Evolutionary conservation across 2,329 filamentous ascomycete genomes (phyloP).

Genomic region (Reticulascus tulasneorum): DNA sequence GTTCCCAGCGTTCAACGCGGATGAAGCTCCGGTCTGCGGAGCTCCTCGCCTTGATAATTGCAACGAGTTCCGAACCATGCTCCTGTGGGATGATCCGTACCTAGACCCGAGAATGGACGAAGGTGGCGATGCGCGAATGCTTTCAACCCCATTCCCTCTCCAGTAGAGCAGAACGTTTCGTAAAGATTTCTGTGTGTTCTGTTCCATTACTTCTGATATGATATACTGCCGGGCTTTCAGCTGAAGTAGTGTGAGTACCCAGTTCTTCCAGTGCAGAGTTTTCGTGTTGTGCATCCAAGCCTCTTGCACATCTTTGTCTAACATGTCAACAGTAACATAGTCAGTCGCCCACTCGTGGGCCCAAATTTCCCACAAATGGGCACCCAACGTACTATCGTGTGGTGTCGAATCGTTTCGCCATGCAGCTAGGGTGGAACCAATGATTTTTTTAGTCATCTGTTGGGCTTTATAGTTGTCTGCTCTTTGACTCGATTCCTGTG

Average conservation of each 20-base stretch:
- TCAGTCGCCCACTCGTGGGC: too few relatives aligned
- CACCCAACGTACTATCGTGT: too few relatives aligned
- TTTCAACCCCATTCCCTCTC: constrained; percentile 6
- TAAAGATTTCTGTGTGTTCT: constrained; percentile 10
- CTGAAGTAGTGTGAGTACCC: constrained; percentile 13
- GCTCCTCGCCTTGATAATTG: constrained; percentile 7
- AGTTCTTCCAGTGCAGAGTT: constrained; percentile 12
- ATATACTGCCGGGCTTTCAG: constrained; percentile 13
- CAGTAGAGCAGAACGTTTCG: constrained; percentile 10
- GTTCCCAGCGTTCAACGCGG: constrained; percentile 1
- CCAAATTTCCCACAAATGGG: too few relatives aligned
- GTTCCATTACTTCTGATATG: constrained; percentile 10
- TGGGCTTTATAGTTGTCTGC: too few relatives aligned
- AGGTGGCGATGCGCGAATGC: neutral
- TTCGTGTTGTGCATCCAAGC: constrained; percentile 7
- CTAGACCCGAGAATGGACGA: constrained; percentile 3
- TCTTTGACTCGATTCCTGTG: too few relatives aligned
- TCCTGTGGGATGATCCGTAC: constrained; percentile 3
- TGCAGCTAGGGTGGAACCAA: too few relatives aligned
- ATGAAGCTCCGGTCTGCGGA: constrained; percentile 3
- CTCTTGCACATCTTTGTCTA: too few relatives aligned
- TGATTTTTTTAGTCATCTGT: too few relatives aligned
- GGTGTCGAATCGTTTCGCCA: too few relatives aligned
- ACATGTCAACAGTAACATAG: too few relatives aligned
- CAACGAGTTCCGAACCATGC: constrained; percentile 1